Evolutionary conservation across 352 stramenopile genomes (phyloP).

Genomic region (Thalassiosira livingstoniorum): DNA sequence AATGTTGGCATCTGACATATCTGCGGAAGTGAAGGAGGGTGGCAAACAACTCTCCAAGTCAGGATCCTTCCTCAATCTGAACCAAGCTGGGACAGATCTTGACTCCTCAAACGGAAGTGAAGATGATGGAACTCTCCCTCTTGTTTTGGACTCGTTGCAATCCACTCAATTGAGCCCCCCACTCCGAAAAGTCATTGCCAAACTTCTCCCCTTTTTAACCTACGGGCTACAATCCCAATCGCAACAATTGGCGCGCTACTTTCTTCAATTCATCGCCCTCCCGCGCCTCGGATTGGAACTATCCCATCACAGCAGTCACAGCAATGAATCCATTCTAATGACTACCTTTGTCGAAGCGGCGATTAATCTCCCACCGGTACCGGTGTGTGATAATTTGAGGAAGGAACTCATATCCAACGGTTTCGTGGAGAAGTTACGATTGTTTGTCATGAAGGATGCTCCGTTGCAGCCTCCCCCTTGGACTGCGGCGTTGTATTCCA

Average conservation of each 20-base stretch:
- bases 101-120: conserved; percentile 46
- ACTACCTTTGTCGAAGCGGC: conserved; percentile 83
- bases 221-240: conserved; percentile 78
- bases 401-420: conserved; percentile 73
- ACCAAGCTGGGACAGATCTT: conserved; percentile 37
- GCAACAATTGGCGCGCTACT: conserved; percentile 73
- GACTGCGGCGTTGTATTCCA: conserved; percentile 74
- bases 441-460: conserved; percentile 68
- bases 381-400: conserved; percentile 79
- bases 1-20: conserved; percentile 81
- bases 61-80: conserved; percentile 38
- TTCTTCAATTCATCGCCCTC: conserved; percentile 70
- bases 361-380: conserved; percentile 76
- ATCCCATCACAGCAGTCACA: conserved; percentile 22
- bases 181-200: conserved; percentile 81
- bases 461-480: conserved; percentile 72
- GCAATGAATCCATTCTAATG: conserved; percentile 64
- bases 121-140: conserved; percentile 61
- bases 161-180: conserved; percentile 72
- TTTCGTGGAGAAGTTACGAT: conserved; percentile 66
- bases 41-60: conserved; percentile 37
- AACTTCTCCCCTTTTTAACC: conserved; percentile 82
- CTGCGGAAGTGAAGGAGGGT: conserved; percentile 42
- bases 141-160: conserved; percentile 78
- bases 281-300: conserved; percentile 46